phyloP scores from a whole-genome alignment of 176 grass and related monocot species.

The Musa schizocarpa region DNA sequence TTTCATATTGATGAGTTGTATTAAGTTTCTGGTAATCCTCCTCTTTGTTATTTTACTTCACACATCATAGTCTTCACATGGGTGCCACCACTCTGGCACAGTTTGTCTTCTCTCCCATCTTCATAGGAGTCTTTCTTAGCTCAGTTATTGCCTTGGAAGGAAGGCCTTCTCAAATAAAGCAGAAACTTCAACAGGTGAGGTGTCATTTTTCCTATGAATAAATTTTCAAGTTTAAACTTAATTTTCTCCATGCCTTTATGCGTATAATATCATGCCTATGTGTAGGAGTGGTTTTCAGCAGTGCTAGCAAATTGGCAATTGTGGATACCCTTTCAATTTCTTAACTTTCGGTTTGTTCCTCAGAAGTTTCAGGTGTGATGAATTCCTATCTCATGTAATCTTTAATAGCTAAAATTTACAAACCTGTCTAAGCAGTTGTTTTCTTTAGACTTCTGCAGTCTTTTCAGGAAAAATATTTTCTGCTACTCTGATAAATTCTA shows the following conservation, averaged over 20 bases:
- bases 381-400: neutral
- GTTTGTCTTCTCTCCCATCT: slow-evolving; percentile 83
- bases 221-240: neutral
- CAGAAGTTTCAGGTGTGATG: slow-evolving; percentile 72
- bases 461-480: neutral
- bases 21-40: neutral
- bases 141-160: slow-evolving; percentile 76
- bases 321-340: slow-evolving; percentile 94
- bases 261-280: neutral
- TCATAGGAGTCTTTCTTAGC: slow-evolving; percentile 81
- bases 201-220: neutral
- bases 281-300: slow-evolving; percentile 72
- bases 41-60: neutral
- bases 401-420: neutral
- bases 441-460: neutral
- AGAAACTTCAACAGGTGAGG: slow-evolving; percentile 83
- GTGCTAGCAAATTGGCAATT: slow-evolving; percentile 86
- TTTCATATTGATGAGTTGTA: slow-evolving; percentile 4
- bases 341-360: slow-evolving; percentile 89
- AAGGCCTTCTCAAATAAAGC: slow-evolving; percentile 62
- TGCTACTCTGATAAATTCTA: neutral
- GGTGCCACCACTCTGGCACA: slow-evolving; percentile 12
- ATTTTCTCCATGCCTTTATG: neutral
- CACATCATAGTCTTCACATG: neutral
- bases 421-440: neutral